Percentiles rank a stretch among this genome's conserved stretches.
Conservation (phyloP, 2,329 filamentous ascomycete species). For the Ramichloridium luteum region DNA sequence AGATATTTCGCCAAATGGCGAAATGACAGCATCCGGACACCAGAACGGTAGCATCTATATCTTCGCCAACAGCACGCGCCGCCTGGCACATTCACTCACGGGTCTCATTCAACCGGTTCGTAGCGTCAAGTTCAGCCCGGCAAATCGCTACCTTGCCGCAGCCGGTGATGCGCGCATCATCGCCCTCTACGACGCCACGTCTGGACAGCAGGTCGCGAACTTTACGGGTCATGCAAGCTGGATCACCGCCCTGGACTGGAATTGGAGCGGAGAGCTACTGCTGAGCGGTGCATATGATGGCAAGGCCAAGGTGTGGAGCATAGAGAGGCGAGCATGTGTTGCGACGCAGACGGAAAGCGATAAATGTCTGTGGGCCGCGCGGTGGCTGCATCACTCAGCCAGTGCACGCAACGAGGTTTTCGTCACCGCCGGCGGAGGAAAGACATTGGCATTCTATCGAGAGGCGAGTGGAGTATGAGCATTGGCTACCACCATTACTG, state of each 20-base stretch:
- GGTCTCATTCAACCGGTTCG: slow-evolving; percentile 81
- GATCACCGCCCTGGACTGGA: slow-evolving; percentile 90
- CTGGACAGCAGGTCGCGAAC: slow-evolving; percentile 85
- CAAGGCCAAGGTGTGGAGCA: slow-evolving; percentile 91
- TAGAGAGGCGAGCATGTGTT: slow-evolving; percentile 72
- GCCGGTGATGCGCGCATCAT: slow-evolving; percentile 83
- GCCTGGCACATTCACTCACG: slow-evolving; percentile 77
- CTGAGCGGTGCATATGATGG: slow-evolving; percentile 77
- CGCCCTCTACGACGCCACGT: slow-evolving; percentile 79
- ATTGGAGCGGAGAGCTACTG: slow-evolving; percentile 79
- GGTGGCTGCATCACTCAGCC: slow-evolving; percentile 62
- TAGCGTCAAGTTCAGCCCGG: slow-evolving; percentile 76
- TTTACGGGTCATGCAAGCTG: slow-evolving; percentile 69
- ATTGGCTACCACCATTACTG: no score
- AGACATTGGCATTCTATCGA: slow-evolving; percentile 68
- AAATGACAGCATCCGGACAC: slow-evolving; percentile 81
- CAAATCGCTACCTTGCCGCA: slow-evolving; percentile 70
- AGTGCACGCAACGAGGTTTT: slow-evolving; percentile 53
- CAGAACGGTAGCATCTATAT: slow-evolving; percentile 86
- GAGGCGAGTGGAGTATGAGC: slow-evolving; percentile 62
- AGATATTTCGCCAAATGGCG: slow-evolving; percentile 66
- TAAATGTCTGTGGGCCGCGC: slow-evolving; percentile 65
- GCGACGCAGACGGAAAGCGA: slow-evolving; percentile 89
- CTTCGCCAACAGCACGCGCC: slow-evolving; percentile 83
- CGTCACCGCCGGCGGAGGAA: slow-evolving; percentile 64